Evolutionary conservation across 2,329 filamentous ascomycete genomes (phyloP).

Genomic region (Colletotrichum kahawae): DNA sequence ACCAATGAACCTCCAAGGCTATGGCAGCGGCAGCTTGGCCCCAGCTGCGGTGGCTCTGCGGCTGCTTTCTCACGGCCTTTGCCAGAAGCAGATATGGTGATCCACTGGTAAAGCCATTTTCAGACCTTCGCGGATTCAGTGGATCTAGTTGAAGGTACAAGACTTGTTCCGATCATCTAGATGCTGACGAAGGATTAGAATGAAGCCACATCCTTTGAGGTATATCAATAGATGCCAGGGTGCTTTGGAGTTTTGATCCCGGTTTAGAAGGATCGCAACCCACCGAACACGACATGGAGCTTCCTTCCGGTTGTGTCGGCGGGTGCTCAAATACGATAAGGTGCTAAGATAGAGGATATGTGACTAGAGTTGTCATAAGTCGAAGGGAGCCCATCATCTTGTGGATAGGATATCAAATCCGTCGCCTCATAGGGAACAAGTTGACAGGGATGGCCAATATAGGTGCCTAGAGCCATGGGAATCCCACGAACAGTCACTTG

Average conservation of each 20-base stretch:
- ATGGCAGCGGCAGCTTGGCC: not conserved
- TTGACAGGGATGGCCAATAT: not conserved
- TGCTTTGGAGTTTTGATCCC: not conserved
- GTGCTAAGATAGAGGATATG: not conserved
- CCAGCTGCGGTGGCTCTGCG: not conserved
- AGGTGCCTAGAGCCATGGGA: not conserved
- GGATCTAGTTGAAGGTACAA: not conserved
- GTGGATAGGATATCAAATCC: not conserved
- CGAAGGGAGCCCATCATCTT: not conserved
- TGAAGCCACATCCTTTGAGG: not conserved
- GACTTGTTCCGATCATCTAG: not conserved
- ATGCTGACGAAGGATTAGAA: not conserved
- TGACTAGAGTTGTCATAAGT: not conserved
- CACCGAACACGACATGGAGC: not conserved
- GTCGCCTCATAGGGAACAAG: not conserved
- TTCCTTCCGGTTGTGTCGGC: not conserved
- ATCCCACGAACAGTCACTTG: not conserved
- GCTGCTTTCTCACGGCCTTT: not conserved
- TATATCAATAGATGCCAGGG: not conserved
- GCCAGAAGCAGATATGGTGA: not conserved
- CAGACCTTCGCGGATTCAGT: not conserved
- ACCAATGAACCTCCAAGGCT: rapidly evolving
- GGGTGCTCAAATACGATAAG: not conserved
- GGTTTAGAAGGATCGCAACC: not conserved
- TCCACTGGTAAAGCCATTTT: not conserved